Percentiles rank a stretch among this genome's conserved stretches.
These are phyloP conservation scores for Candida vaughaniae DNA, from an alignment of 805 yeast species.

Conservation along the genomic window DNA sequence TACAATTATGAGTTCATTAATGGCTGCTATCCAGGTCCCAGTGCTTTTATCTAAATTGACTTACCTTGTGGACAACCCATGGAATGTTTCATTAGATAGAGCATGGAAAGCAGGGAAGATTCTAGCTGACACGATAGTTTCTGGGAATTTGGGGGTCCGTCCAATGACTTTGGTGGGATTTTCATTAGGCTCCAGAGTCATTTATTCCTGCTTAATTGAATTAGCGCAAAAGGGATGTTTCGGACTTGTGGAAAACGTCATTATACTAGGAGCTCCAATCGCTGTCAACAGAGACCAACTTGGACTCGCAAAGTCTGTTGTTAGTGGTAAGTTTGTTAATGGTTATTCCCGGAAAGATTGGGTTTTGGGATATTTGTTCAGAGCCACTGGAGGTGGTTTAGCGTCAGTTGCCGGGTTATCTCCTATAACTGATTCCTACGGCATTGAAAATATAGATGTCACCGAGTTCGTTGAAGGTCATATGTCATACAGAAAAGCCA, in stretches of 20 bases:
- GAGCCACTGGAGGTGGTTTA: conserved; percentile 95
- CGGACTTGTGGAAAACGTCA: conserved; percentile 88
- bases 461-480: conserved; percentile 90
- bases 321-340: conserved; percentile 85
- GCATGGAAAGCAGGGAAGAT: conserved; percentile 96
- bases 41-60: conserved; percentile 87
- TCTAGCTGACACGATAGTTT: conserved; percentile 84
- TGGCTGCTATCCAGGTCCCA: conserved; percentile 92
- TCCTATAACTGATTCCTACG: conserved; percentile 59
- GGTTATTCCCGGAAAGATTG: conserved; percentile 93
- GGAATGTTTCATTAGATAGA: conserved; percentile 95
- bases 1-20: conserved; percentile 81
- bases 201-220: conserved; percentile 85
- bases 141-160: conserved; percentile 85
- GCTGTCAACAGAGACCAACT: conserved; percentile 77
- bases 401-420: conserved; percentile 90
- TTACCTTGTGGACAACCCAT: conserved; percentile 90
- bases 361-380: conserved; percentile 90
- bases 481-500: conserved; percentile 93
- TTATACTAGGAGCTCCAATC: conserved; percentile 83
- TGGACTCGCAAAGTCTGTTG: conserved; percentile 76
- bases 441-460: conserved; percentile 83
- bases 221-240: conserved; percentile 81
- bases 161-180: conserved; percentile 93
- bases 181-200: conserved; percentile 88